Evolutionary conservation across 2,329 filamentous ascomycete species (phyloP), one percentile per base, ranked within the genome.

Genomic region (Aspergillus sergii): DNA sequence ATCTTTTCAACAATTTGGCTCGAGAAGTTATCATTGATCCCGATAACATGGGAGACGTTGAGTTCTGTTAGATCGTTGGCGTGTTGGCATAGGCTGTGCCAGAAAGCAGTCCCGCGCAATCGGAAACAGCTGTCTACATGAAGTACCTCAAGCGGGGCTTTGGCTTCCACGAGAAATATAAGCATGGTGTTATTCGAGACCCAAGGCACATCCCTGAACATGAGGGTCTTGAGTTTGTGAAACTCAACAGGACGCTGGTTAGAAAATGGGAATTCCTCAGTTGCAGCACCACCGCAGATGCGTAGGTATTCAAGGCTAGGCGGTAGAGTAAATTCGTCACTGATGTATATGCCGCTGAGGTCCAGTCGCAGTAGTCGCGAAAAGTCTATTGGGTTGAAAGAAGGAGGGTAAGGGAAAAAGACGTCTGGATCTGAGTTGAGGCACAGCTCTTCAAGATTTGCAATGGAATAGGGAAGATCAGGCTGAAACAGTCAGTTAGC

Each of bases 361-460:
- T 75, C 71, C 14, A 78, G 59, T 11, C 60, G 68, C n/a, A 72
- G 72, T 19, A 78, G 65, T 2, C 63, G 64, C 11, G 67, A 60
- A 14, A 73, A 58, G n/a, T 68, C 48, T 8, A 50, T 54, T n/a
- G 45, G 63, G 21, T 64, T 64, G 46, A 68, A 66, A 26, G 58
- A 61, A 4, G 68, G 68, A 30, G 55, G 61, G 57, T 68, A 71
- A 28, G 63, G 59, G 6, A 65, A 57, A 46, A 65, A 66, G 14
- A 68, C 58, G 19, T 66, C 62, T 6, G 72, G 71, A n/a, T 73
- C 63, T 53, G 70, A 76, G 55, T 71, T 61, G 4, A 79, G 68
- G 21, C 73, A 66, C 1, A 79, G 54, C 48, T 77, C 75, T 64
- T 76, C 72, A 5, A 79, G 67, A 34, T 76, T 76, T 4, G 73